Percentiles rank a stretch among this genome's conserved stretches.
Evolutionary conservation across 2,329 filamentous ascomycete species (phyloP).

Genomic region (Sporothrix schenckii): DNA sequence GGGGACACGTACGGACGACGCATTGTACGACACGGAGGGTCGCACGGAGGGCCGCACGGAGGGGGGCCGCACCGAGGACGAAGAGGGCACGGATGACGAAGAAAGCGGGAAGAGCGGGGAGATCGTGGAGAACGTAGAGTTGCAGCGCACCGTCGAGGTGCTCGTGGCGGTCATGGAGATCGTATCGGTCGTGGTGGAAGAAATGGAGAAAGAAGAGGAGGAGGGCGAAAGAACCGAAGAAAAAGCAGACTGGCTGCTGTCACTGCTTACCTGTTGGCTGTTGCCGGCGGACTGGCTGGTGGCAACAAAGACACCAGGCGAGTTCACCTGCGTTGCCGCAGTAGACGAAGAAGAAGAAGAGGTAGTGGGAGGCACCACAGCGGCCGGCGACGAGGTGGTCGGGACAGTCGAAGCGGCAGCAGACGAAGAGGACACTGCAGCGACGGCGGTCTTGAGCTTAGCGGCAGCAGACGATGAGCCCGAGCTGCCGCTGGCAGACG

Average conservation of each 20-base stretch:
- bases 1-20: neutral
- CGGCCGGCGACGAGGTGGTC: neutral
- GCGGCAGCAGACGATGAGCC: slow-evolving; percentile 18
- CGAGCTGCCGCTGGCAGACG: neutral
- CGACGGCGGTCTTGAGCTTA: neutral
- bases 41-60: neutral
- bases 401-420: neutral
- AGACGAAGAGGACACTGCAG: neutral
- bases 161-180: slow-evolving; percentile 22
- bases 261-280: slow-evolving; percentile 28
- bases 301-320: slow-evolving; percentile 33
- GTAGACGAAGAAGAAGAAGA: slow-evolving; percentile 25
- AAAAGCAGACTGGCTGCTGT: slow-evolving; percentile 28
- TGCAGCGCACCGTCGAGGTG: slow-evolving; percentile 26
- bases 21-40: neutral
- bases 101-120: neutral
- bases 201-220: neutral
- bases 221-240: slow-evolving; percentile 21
- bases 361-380: neutral
- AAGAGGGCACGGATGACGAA: neutral
- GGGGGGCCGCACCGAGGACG: neutral
- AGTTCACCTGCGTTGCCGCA: slow-evolving; percentile 3
- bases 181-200: slow-evolving; percentile 24
- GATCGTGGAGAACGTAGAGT: neutral
- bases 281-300: slow-evolving; percentile 27